Evolutionary conservation across 2,329 filamentous ascomycete species (phyloP), one percentile per base, ranked within the genome.

Genomic region (Kalmusia sp.): DNA sequence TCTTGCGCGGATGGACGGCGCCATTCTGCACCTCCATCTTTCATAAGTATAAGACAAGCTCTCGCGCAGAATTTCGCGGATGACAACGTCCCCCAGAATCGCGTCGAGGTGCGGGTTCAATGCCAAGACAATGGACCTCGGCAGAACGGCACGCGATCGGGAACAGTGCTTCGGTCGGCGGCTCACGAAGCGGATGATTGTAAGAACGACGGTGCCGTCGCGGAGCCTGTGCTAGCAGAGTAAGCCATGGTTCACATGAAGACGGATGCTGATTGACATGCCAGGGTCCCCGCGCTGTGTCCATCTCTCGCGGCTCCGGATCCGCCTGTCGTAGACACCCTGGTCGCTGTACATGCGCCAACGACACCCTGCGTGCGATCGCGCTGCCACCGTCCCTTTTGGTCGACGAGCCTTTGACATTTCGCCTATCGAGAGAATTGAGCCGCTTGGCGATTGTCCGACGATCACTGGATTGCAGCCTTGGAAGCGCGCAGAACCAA

Each of bases 1-100:
- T 77, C 71, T 81, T 83, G 52, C 80, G 76, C 59, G 80, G 66
- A 56, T 70, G 62, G 37, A 63, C 34, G 43, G 57, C 49, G 37
- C 64, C 68, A 54, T 71, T 70, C 22, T 62, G 64, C 59, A 62
- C 64, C 56, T 70, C 70, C 71, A 72, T 73, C 14, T 25, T 61
- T 24, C 31, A 46, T n/a, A 25, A 56, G 30, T 19, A 14, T 33
- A 15, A 19, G 21, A 30, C 31, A 44, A 25, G 33, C n/a, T 27
- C 39, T 24, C 28, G 44, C 41, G 19, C 47, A 30, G 30, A 52
- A 41, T 52, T 53, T 53, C 61, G 60, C 54, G 52, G 56, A 48
- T 49, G 48, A 38, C 41, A 25, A 27, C 37, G 33, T 46, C 57
- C 52, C 52, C 44, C 48, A 38, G 51, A 30, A 43, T 60, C 58